phyloP scores from a whole-genome alignment of 2,329 filamentous ascomycete genomes.

The Alternaria ethzedia region DNA sequence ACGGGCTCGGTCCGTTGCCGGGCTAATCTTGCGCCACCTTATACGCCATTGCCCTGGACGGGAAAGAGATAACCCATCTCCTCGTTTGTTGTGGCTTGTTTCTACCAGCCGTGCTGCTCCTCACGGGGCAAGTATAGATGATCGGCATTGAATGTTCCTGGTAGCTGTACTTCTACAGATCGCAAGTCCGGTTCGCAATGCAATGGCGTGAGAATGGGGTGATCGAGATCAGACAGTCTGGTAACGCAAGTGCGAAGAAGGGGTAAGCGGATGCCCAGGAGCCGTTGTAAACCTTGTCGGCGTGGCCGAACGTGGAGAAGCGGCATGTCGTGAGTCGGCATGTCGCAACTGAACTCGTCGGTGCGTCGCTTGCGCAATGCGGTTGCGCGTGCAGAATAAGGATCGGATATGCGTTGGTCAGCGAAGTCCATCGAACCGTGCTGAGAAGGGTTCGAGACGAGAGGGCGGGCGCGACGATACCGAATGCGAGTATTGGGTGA shows the following conservation, averaged over 20 bases:
- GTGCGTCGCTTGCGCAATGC: not conserved
- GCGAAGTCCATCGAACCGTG: not conserved
- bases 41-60: not conserved
- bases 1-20: constrained; percentile 14
- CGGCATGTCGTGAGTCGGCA: not conserved
- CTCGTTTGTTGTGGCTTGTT: not conserved
- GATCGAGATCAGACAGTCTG: not conserved
- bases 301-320: not conserved
- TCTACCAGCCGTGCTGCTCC: not conserved
- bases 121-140: not conserved
- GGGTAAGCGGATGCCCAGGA: not conserved
- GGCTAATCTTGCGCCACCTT: constrained; percentile 1
- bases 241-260: not conserved
- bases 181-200: not conserved
- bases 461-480: not conserved
- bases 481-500: not conserved
- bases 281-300: not conserved
- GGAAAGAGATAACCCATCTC: not conserved
- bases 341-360: not conserved
- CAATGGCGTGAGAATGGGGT: not conserved
- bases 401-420: not conserved
- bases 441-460: not conserved
- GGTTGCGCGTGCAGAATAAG: not conserved
- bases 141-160: not conserved
- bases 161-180: not conserved